Evolutionary conservation across 2,329 filamentous ascomycete genomes (phyloP).

Genomic region (Colletotrichum sidae): DNA sequence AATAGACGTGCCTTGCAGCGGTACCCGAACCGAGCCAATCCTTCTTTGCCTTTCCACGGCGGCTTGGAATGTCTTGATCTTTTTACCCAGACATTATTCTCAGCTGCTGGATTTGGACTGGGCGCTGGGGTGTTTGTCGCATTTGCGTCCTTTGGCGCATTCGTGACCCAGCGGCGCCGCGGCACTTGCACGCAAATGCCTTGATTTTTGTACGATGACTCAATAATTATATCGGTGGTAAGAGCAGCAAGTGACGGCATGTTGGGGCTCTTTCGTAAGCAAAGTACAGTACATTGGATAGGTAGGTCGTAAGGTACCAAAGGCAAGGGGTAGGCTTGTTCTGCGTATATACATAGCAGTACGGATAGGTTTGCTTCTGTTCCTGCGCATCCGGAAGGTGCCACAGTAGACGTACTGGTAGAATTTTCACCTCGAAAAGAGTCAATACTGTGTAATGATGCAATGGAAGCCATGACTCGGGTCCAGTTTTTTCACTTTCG

Average conservation of each 20-base stretch:
- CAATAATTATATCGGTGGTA: not conserved
- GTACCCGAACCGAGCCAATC: not conserved
- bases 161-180: not conserved
- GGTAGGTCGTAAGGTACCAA: no score
- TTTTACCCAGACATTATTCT: not conserved
- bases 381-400: no score
- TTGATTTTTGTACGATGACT: conserved; percentile 17
- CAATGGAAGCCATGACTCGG: conserved; percentile 5
- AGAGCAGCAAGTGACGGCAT: not conserved
- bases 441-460: conserved; percentile 1
- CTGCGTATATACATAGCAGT: no score
- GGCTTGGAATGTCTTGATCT: not conserved
- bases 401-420: no score
- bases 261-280: no score
- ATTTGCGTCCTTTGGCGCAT: conserved; percentile 10
- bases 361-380: no score
- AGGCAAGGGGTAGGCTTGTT: no score
- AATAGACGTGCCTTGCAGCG: conserved; percentile 20
- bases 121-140: conserved; percentile 22
- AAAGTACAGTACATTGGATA: no score
- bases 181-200: conserved; percentile 16
- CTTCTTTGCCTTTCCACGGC: conserved; percentile 5
- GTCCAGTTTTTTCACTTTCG: conserved; percentile 30
- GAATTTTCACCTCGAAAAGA: conserved; percentile 6
- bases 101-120: conserved; percentile 32